Evolutionary conservation across 352 stramenopile species (phyloP).

Genomic region (Globisporangium orthogonon): DNA sequence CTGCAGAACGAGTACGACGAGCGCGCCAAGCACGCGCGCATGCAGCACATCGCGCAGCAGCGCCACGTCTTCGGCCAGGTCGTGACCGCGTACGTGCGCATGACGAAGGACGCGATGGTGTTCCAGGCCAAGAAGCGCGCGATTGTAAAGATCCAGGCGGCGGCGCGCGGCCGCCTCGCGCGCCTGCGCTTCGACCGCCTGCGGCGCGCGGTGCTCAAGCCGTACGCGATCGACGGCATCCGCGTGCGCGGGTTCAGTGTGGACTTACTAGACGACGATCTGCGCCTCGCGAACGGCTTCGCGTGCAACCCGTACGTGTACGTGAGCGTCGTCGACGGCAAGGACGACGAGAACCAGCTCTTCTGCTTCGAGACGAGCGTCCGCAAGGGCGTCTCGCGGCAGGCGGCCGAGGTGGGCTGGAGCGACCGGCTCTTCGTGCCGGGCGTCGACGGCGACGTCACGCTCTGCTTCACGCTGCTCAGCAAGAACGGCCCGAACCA

Average conservation of each 20-base stretch:
- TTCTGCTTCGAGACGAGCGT: constrained; percentile 70
- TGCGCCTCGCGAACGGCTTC: constrained; percentile 62
- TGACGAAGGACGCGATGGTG: constrained; percentile 46
- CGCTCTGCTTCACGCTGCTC: constrained; percentile 62
- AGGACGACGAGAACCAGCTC: constrained; percentile 54
- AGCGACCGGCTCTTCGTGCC: constrained; percentile 57
- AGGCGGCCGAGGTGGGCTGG: constrained; percentile 40
- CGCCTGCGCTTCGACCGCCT: constrained; percentile 38
- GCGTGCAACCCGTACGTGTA: constrained; percentile 71
- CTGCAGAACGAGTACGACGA: constrained; percentile 59
- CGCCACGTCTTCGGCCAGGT: constrained; percentile 44
- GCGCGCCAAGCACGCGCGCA: constrained; percentile 25
- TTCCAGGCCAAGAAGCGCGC: constrained; percentile 58
- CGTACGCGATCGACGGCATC: constrained; percentile 42
- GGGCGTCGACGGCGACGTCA: constrained; percentile 57
- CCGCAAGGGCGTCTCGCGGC: constrained; percentile 16
- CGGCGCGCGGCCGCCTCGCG: constrained; percentile 39
- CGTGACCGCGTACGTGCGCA: constrained; percentile 58
- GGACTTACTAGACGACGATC: constrained; percentile 23
- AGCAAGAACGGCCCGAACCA: constrained; percentile 77
- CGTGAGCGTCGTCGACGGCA: constrained; percentile 57
- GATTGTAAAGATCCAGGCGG: constrained; percentile 49
- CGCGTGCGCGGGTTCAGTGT: constrained; percentile 17
- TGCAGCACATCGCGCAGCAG: constrained; percentile 35
- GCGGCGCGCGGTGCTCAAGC: constrained; percentile 49